Conservation (phyloP, 2,329 filamentous ascomycete genomes). For the Penicillium olsonii region DNA sequence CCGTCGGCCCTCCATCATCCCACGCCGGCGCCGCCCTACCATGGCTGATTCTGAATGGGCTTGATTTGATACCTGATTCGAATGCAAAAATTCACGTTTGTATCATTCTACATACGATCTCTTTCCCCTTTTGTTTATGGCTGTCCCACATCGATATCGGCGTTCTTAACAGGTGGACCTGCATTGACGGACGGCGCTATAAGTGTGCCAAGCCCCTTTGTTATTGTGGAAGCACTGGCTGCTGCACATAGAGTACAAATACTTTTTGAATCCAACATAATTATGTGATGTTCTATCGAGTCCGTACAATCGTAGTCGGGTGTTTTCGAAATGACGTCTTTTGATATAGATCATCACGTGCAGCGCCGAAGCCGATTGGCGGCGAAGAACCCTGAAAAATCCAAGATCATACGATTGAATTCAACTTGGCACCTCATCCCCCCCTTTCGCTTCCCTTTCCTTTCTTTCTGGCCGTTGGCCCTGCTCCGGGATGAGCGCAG, state of each 20-base stretch:
- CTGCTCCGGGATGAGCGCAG: slow-evolving; percentile 35
- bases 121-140: slow-evolving; percentile 1
- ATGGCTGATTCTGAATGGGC: slow-evolving; percentile 42
- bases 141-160: slow-evolving; percentile 7
- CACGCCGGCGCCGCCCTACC: slow-evolving; percentile 39
- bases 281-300: slow-evolving; percentile 7
- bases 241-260: slow-evolving; percentile 22
- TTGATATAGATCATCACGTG: slow-evolving; percentile 27
- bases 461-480: slow-evolving; percentile 3
- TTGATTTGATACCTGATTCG: slow-evolving; percentile 10
- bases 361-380: slow-evolving; percentile 23
- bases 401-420: slow-evolving; percentile 19
- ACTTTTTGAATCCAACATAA: slow-evolving; percentile 21
- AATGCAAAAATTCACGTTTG: neutral
- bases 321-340: slow-evolving; percentile 1
- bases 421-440: slow-evolving; percentile 6
- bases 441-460: neutral
- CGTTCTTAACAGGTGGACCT: slow-evolving; percentile 11
- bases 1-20: slow-evolving; percentile 39
- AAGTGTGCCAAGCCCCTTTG: slow-evolving; percentile 14
- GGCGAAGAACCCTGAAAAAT: slow-evolving; percentile 29
- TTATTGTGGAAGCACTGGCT: slow-evolving; percentile 24
- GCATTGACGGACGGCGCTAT: slow-evolving; percentile 12
- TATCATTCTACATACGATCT: slow-evolving; percentile 4
- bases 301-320: too few relatives aligned